Conservation (phyloP, 1,139 yeast genomes). For the Kodamaea plutei region DNA sequence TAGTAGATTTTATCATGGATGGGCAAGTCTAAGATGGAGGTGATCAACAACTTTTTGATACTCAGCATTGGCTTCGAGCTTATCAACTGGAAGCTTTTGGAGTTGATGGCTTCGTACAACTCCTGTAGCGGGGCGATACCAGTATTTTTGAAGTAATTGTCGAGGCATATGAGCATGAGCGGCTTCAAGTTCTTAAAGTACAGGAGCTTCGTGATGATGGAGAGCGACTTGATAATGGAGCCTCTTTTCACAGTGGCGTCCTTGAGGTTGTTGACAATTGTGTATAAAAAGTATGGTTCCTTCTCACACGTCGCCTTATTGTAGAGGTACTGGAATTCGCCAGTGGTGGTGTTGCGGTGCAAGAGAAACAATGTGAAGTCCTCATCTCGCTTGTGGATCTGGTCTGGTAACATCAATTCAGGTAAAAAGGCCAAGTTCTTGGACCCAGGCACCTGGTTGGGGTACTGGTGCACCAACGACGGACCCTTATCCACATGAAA, state of each 20-base stretch:
- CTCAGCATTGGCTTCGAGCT: constrained; percentile 24
- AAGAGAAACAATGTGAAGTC: constrained; percentile 59
- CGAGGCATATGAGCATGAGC: constrained; percentile 50
- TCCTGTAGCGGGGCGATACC: constrained; percentile 19
- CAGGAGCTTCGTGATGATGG: constrained; percentile 47
- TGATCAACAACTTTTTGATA: constrained; percentile 37
- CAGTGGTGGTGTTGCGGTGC: constrained; percentile 36
- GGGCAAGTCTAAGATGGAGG: constrained; percentile 46
- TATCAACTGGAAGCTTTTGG: constrained; percentile 28
- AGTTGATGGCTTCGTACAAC: constrained; percentile 35
- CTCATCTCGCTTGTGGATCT: constrained; percentile 55
- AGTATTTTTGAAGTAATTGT: constrained; percentile 35
- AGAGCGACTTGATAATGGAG: constrained; percentile 52
- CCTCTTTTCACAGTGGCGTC: constrained; percentile 49
- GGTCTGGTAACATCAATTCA: constrained; percentile 64
- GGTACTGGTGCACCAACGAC: constrained; percentile 45
- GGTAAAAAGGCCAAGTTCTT: constrained; percentile 38
- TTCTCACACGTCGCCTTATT: constrained; percentile 30
- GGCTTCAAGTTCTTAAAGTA: constrained; percentile 61
- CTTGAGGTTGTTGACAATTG: constrained; percentile 50
- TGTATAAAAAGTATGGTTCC: constrained; percentile 50
- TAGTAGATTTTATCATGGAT: constrained; percentile 41
- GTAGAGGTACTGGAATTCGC: constrained; percentile 39
- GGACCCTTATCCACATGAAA: constrained; percentile 59
- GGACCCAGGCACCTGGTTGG: constrained; percentile 43